Evolutionary conservation across 495 filamentous ascomycete genomes (phyloP).

Genomic region (Cryomyces antarcticus): DNA sequence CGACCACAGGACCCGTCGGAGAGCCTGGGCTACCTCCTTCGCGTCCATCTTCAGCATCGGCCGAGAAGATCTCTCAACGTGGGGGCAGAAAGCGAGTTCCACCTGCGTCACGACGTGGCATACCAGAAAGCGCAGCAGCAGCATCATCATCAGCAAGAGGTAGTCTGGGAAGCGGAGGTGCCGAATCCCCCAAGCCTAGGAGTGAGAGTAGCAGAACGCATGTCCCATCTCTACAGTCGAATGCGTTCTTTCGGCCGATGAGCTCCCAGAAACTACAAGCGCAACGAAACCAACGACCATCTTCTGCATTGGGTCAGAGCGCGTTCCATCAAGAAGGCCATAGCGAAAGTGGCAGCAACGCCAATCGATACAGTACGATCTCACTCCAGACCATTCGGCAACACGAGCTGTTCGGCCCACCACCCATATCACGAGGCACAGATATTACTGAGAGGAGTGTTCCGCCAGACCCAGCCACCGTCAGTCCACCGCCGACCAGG

Average conservation of each 20-base stretch:
- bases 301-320: constrained; percentile 21
- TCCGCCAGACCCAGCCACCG: constrained; percentile 36
- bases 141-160: constrained; percentile 11
- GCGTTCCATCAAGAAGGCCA: constrained; percentile 14
- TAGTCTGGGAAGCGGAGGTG: constrained; percentile 15
- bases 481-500: constrained; percentile 53
- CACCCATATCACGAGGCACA: constrained; percentile 55
- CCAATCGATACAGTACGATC: constrained; percentile 13
- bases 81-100: constrained; percentile 24
- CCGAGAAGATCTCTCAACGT: background rate
- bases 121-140: no score
- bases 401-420: constrained; percentile 10
- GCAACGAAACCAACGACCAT: constrained; percentile 46
- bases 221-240: constrained; percentile 70
- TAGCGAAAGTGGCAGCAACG: constrained; percentile 24
- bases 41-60: constrained; percentile 13
- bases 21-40: constrained; percentile 23
- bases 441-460: constrained; percentile 43
- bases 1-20: constrained; percentile 21
- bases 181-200: constrained; percentile 11
- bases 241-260: constrained; percentile 92
- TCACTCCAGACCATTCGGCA: constrained; percentile 3
- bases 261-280: constrained; percentile 88
- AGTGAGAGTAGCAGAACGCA: constrained; percentile 61
- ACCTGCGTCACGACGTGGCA: constrained; percentile 5